phyloP scores from a whole-genome alignment of 2,329 filamentous ascomycete species.

The Dryadomyces quercus-mongolicae region DNA sequence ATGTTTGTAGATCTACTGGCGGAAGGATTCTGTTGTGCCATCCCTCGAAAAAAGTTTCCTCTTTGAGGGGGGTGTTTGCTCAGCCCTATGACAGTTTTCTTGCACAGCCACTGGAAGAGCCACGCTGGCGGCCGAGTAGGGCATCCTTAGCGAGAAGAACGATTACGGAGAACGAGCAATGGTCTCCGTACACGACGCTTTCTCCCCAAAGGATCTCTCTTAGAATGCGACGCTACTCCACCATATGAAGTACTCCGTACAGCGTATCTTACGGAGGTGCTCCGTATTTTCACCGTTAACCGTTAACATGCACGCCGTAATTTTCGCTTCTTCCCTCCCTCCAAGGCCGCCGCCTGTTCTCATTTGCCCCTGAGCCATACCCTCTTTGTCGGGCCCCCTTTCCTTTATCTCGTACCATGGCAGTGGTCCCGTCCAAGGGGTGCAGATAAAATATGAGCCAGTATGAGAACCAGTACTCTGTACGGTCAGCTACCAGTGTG shows the following conservation, averaged over 20 bases:
- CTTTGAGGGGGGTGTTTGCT: not conserved
- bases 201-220: too few relatives aligned
- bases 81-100: not conserved
- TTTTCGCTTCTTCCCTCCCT: not conserved
- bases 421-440: not conserved
- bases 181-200: too few relatives aligned
- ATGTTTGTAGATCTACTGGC: too few relatives aligned
- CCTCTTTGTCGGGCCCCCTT: not conserved
- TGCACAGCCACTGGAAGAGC: not conserved
- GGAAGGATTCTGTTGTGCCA: not conserved
- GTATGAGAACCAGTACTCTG: not conserved
- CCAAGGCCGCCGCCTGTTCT: not conserved
- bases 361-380: not conserved
- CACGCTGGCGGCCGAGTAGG: too few relatives aligned
- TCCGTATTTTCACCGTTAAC: not conserved
- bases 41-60: not conserved
- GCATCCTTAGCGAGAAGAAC: too few relatives aligned
- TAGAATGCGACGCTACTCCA: not conserved
- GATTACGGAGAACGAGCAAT: too few relatives aligned
- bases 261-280: not conserved
- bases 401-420: not conserved
- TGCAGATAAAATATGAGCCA: not conserved
- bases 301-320: not conserved
- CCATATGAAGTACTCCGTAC: too few relatives aligned
- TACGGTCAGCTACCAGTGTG: not conserved